Percentiles rank a stretch among this genome's conserved stretches.
Conservation (phyloP, 306 rosid species). For the Medicago truncatula region DNA sequence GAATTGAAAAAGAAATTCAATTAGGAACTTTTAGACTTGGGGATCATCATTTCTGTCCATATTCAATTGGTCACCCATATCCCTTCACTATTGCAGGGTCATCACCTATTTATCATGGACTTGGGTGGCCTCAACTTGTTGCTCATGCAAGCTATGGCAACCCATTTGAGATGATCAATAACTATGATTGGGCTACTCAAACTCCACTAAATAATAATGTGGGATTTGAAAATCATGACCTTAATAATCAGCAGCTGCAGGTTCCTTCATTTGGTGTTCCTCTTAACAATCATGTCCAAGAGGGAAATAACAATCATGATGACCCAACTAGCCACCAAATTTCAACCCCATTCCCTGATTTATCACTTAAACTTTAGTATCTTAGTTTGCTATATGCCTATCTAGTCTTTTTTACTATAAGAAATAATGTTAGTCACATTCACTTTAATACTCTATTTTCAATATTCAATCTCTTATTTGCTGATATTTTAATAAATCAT, state of each 20-base stretch:
- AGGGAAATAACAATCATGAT: neutral
- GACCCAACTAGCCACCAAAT: neutral
- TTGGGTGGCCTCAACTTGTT: neutral
- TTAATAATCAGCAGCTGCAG: neutral
- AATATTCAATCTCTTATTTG: no score
- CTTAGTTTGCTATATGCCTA: no score
- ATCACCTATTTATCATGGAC: neutral
- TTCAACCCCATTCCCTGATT: neutral
- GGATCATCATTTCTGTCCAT: neutral
- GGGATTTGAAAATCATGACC: neutral
- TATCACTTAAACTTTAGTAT: neutral
- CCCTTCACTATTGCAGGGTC: neutral
- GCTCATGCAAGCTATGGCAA: neutral
- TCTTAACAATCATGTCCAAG: neutral
- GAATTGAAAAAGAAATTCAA: constrained; percentile 8
- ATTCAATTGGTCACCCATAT: neutral
- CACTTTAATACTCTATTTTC: no score
- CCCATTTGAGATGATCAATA: neutral
- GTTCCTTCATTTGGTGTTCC: neutral
- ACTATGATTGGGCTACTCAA: neutral
- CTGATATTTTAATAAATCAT: no score
- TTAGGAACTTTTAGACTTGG: constrained; percentile 3
- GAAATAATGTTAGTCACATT: no score
- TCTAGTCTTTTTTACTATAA: no score
- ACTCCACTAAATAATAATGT: neutral